phyloP scores from a whole-genome alignment of 2,329 filamentous ascomycete genomes.

The Ophiocordyceps camponoti-saundersi region DNA sequence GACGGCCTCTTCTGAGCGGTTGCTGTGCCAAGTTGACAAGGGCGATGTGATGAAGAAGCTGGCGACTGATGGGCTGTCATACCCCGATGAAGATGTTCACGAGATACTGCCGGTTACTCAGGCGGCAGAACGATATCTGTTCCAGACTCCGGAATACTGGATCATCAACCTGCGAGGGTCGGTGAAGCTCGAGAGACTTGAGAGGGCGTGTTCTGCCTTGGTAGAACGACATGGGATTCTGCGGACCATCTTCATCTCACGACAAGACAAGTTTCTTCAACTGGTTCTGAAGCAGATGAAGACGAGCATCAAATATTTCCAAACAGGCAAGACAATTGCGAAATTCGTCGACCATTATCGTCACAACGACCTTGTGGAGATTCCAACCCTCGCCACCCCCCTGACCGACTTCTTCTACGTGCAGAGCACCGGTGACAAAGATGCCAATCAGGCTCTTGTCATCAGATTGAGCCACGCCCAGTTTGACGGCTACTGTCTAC shows the following conservation, averaged over 20 bases:
- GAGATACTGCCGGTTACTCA: conserved; percentile 2
- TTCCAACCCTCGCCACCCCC: background rate
- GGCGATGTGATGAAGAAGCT: background rate
- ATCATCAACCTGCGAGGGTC: conserved; percentile 1
- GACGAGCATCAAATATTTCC: background rate
- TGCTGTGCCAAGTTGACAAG: background rate
- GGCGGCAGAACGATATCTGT: conserved; percentile 2
- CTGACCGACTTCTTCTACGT: background rate
- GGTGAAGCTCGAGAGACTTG: background rate
- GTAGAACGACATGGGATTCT: conserved; percentile 34
- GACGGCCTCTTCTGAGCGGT: background rate
- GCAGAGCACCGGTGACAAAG: background rate
- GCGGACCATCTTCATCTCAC: conserved; percentile 39
- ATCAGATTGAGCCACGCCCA: conserved; percentile 25
- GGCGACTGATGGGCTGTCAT: background rate
- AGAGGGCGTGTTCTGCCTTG: conserved; percentile 9
- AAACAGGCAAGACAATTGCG: conserved; percentile 1
- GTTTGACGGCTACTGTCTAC: conserved; percentile 27
- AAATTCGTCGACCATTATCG: conserved; percentile 3
- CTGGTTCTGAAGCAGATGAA: conserved; percentile 3
- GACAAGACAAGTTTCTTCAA: conserved; percentile 1
- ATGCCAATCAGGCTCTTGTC: conserved; percentile 4
- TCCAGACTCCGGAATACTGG: conserved; percentile 3
- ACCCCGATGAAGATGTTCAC: background rate
- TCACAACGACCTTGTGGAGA: background rate